Evolutionary conservation across 305 asterid species (phyloP), one percentile per base, ranked within the genome.

Genomic region (Fraxinus latifolia): DNA sequence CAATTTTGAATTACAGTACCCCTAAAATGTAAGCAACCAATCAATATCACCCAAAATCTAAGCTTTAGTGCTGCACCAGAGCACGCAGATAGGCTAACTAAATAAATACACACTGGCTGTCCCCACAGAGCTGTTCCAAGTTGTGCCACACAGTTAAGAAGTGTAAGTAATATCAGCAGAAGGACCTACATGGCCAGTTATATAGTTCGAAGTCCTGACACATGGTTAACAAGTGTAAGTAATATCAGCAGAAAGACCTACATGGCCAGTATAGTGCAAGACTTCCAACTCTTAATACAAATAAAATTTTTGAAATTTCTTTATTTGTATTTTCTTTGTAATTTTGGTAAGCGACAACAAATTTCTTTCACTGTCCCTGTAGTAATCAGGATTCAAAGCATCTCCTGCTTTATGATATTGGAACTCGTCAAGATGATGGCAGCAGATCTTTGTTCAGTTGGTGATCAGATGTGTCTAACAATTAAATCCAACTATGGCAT

Each of bases 41-140:
- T 62, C 72, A 62, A 62, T 62, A 62, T 62, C 72, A 62, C 67
- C 31, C 72, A 23, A 62, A 62, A 62, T 62, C 72, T 62, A 62
- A 62, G 32, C 33, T 62, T 62, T 9, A 23, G 15, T 23, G 72
- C 29, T 9, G 15, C 6, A 21, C 33, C 32, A 25, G n/a, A 62
- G 5, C 72, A 62, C n/a, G 29, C 15, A 3, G 72, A 25, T 25
- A 21, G 7, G 72, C 14, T 25, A 62, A 62, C 29, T 62, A 55
- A 62, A 62, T 62, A 23, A 62, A 62, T 62, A 25, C 31, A 21
- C 32, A 62, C n/a, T 62, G 31, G 33, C 33, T 62, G 72, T 62
- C 7, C 71, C 72, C 27, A 23, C 32, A 23, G 72, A 23, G 72
- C 32, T 21, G 33, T 65, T 65, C 72, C 72, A 65, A 25, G 72